A percentile compares a stretch with the other conserved stretches of the same genome.
These are phyloP conservation scores for Dactylellina leptospora DNA, from an alignment of 2,329 filamentous ascomycete species.

Conservation along the genomic window DNA sequence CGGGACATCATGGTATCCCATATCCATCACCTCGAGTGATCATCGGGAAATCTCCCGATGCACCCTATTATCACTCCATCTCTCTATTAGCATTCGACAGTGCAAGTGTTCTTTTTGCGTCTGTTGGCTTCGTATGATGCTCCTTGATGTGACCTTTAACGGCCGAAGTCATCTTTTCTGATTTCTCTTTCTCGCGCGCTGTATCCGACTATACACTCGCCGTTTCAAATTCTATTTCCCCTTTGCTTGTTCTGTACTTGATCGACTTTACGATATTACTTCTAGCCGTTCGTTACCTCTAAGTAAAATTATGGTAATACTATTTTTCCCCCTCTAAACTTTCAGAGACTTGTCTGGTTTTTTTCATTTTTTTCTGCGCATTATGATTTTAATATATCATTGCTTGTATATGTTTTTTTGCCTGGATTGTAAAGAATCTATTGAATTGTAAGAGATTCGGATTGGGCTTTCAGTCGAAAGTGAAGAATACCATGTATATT, in stretches of 20 bases:
- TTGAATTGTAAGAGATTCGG: constrained; percentile 4
- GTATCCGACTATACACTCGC: constrained; percentile 3
- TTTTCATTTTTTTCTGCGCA: background rate
- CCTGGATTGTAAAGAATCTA: constrained; percentile 5
- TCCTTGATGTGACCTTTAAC: background rate
- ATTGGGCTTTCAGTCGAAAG: no score
- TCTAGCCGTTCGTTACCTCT: constrained; percentile 25
- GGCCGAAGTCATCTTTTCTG: background rate
- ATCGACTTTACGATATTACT: background rate
- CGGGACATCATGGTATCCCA: background rate
- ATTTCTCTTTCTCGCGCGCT: background rate
- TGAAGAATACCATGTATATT: background rate
- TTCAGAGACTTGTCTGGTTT: background rate
- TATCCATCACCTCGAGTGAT: background rate
- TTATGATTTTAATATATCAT: constrained; percentile 5
- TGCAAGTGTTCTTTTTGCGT: no score
- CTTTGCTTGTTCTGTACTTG: no score
- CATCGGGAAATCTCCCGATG: background rate
- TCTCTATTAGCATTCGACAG: background rate
- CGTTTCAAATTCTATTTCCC: background rate
- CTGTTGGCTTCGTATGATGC: no score
- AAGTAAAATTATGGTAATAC: constrained; percentile 20
- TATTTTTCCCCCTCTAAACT: background rate
- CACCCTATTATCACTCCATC: background rate
- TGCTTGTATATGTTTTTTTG: constrained; percentile 1